Conservation (phyloP, 768 basidiomycete genomes). For the Leucocoprinus birnbaumii region DNA sequence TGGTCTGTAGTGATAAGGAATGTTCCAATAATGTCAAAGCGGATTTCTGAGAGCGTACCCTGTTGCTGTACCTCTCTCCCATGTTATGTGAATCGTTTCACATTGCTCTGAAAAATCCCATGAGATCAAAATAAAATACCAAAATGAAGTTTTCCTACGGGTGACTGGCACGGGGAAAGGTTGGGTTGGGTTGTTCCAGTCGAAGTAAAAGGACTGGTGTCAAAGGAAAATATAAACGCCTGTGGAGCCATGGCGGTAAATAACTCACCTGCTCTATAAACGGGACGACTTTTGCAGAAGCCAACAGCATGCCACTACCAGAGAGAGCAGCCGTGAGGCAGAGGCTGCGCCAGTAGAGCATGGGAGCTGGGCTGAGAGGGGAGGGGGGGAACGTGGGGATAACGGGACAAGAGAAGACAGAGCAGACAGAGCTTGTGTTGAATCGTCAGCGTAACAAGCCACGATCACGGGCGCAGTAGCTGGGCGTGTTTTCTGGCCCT, state of each 20-base stretch:
- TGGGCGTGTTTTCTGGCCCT: too few relatives aligned
- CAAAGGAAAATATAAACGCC: background rate
- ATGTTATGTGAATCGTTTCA: slow-evolving; percentile 38
- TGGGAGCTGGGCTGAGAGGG: background rate
- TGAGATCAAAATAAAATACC: background rate
- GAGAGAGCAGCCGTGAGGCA: background rate
- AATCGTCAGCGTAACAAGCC: too few relatives aligned
- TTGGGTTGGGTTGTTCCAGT: slow-evolving; percentile 32
- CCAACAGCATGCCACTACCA: background rate
- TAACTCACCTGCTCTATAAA: slow-evolving; percentile 27
- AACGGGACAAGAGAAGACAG: background rate
- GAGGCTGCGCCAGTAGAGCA: slow-evolving; percentile 1
- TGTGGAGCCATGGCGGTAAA: background rate
- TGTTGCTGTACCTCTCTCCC: slow-evolving; percentile 34
- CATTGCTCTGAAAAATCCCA: slow-evolving; percentile 37
- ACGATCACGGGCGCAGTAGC: slow-evolving; percentile 2
- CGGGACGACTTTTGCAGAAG: slow-evolving; percentile 10
- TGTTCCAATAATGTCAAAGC: slow-evolving; percentile 1
- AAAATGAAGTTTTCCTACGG: slow-evolving; percentile 21
- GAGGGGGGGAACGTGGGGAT: background rate
- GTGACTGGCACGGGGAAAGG: slow-evolving; percentile 38
- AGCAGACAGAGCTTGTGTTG: too few relatives aligned
- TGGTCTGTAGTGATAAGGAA: slow-evolving; percentile 35
- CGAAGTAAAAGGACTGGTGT: slow-evolving; percentile 46
- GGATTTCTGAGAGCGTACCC: slow-evolving; percentile 28